Evolutionary conservation across 2,329 filamentous ascomycete genomes (phyloP).

Genomic region (Colletotrichum orchidophilum): DNA sequence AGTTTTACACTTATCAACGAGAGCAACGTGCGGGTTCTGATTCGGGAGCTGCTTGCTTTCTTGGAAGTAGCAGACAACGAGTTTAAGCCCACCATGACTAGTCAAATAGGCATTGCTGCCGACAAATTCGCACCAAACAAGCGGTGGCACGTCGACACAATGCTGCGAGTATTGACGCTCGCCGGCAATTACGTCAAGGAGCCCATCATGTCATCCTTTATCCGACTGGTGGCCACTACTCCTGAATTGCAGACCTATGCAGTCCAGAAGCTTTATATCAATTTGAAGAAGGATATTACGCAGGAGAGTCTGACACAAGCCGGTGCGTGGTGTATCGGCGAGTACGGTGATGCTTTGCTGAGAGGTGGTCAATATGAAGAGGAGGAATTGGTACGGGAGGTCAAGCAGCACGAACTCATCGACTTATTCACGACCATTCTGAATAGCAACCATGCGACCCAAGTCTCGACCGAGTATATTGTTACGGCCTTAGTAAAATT

Average conservation of each 20-base stretch:
- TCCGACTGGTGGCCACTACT: slow-evolving; percentile 93
- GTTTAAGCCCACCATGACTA: slow-evolving; percentile 98
- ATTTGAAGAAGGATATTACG: slow-evolving; percentile 94
- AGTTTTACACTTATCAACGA: slow-evolving; percentile 99
- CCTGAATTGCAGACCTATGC: slow-evolving; percentile 96
- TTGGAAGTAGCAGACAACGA: slow-evolving; percentile 97
- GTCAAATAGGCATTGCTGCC: slow-evolving; percentile 95
- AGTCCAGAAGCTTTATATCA: slow-evolving; percentile 91
- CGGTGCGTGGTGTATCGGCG: slow-evolving; percentile 96
- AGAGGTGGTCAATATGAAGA: slow-evolving; percentile 92
- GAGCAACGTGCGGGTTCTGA: slow-evolving; percentile 91
- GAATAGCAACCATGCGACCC: slow-evolving; percentile 92
- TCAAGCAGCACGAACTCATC: slow-evolving; percentile 89
- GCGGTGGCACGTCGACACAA: slow-evolving; percentile 98
- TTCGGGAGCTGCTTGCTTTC: slow-evolving; percentile 93
- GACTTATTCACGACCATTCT: slow-evolving; percentile 93
- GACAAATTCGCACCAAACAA: slow-evolving; percentile 97
- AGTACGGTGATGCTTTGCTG: slow-evolving; percentile 92
- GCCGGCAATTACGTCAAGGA: slow-evolving; percentile 98
- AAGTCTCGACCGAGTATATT: slow-evolving; percentile 94
- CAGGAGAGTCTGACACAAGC: slow-evolving; percentile 95
- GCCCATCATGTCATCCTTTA: slow-evolving; percentile 95
- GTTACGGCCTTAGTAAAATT: slow-evolving; percentile 95
- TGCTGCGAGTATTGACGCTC: slow-evolving; percentile 91
- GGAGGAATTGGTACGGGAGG: slow-evolving; percentile 82